Base-by-base conservation (phyloP, 2,329 filamentous ascomycete species). In the Dothideomycetes sp. region DNA sequence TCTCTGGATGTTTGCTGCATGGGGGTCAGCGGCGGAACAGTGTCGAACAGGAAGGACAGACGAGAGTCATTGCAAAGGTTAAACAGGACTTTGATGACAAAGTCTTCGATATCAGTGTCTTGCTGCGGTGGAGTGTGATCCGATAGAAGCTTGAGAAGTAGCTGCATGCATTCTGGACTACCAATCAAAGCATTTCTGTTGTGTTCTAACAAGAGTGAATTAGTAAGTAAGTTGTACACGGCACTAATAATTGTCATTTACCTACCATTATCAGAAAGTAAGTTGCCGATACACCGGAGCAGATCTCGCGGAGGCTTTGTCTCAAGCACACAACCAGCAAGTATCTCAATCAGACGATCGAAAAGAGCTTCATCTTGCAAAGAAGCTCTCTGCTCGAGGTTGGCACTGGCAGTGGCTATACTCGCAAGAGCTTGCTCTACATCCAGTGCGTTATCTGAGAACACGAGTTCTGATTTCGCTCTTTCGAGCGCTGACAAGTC, bases 181-280 rank as follows among this genome's bases (percentile, higher is more conserved):
- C 7, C 36, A 31, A 38, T 34, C 7, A 41, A n/a, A 5, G 41
- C 15, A 34, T 37, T 31, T 38, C 44, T 43, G 19, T 19, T 19
- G 24, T 14, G 3, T 10, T 34, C 38, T 37, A 32, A 14, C 16
- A 4, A 11, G 2, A 4, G 19, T 12, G 8, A 22, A 12, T 8
- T 19, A 19, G 15, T n/a, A 19, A 32, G 19, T 36, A 32, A 41
- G 3, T 15, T 27, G 4, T 7, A 9, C 9, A 12, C 3, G 3
- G 34, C 5, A 12, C 9, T n/a, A 17, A 8, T 4, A 12, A 5
- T 14, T 19, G 9, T 31, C 30, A n/a, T 30, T 9, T n/a, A 24
- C 40, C 31, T 42, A 45, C 41, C 38, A 31, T 47, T 43, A 19
- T 47, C 45, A 10, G 42, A 38, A 16, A 47, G 34, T 24, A 45